phyloP scores from a whole-genome alignment of 768 basidiomycete genomes.

The Lactarius indigo region DNA sequence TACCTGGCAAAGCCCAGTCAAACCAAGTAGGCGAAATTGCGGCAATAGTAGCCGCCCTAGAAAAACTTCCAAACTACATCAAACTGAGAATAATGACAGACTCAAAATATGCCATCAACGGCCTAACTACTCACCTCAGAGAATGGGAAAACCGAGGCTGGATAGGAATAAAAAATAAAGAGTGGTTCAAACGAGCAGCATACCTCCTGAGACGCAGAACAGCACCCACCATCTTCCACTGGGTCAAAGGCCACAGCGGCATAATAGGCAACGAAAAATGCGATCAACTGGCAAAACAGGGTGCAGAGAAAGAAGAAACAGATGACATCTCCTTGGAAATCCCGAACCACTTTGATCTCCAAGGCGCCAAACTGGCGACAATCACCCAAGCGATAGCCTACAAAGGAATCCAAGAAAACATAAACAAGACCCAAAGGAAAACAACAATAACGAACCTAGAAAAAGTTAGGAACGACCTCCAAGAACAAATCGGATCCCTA shows the following conservation, averaged over 20 bases:
- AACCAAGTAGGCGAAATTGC: background rate
- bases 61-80: accelerated
- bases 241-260: background rate
- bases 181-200: conserved; percentile 1
- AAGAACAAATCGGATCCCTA: too few species aligned
- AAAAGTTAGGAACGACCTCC: too few species aligned
- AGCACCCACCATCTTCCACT: background rate
- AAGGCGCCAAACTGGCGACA: too few species aligned
- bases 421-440: too few species aligned
- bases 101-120: background rate
- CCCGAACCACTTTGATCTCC: too few species aligned
- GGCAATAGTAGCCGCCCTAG: background rate
- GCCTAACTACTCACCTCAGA: background rate
- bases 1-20: conserved; percentile 1
- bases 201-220: background rate
- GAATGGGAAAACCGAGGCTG: conserved; percentile 1
- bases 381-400: too few species aligned
- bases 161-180: background rate
- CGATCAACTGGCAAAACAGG: background rate
- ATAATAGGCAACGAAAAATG: background rate
- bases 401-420: too few species aligned
- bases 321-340: too few species aligned
- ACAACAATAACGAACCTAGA: too few species aligned
- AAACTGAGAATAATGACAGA: background rate
- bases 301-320: background rate